Base-by-base conservation (phyloP, 768 basidiomycete genomes). In the Pleurotus cornucopiae region DNA sequence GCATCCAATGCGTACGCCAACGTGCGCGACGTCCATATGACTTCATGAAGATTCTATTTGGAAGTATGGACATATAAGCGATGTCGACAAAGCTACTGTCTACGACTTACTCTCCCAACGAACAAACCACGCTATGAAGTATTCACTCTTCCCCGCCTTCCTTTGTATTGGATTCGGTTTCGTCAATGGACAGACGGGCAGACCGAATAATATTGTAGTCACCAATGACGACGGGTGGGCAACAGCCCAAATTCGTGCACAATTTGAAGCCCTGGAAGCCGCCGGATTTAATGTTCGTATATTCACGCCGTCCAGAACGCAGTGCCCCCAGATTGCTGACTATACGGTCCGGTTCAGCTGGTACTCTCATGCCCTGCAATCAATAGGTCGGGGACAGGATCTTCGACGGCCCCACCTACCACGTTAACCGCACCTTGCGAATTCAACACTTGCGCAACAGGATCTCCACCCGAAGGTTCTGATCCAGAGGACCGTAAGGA, bases 341-440 rank as follows among this genome's bases (percentile, higher is more conserved):
- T 25, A 20, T 20, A 20, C 16, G 30, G 48, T 25, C 5, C 37
- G n/a, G 20, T 20, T 21, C 21, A 73, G 71, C 67, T 72, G 18
- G 59, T 75, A 26, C 63, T 75, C 5, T 73, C 72, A 12, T 64
- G 64, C 2, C 73, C 74, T 1, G 69, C 74, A 6, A 61, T 66
- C 44, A 68, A 74, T 59, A 47, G 67, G 51, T 73, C 71, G 9
- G 74, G 73, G 4, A 69, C 70, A 2, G 72, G 74, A 16, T 71
- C 71, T 6, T 61, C 60, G 14, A 64, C 63, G 12, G 59, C 57
- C 12, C 57, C 72, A 11, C 67, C 74, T 0, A 60, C 57, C 13
- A 58, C 63, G 3, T 59, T 71, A 6, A 60, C 56, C 2, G 49
- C 53, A n/a, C 63, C 69, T 4, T 75, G 73, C 63, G 70, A 75